Base-by-base conservation (phyloP, 192 early-diverging fungal genomes). In the Coemansia sp. region DNA sequence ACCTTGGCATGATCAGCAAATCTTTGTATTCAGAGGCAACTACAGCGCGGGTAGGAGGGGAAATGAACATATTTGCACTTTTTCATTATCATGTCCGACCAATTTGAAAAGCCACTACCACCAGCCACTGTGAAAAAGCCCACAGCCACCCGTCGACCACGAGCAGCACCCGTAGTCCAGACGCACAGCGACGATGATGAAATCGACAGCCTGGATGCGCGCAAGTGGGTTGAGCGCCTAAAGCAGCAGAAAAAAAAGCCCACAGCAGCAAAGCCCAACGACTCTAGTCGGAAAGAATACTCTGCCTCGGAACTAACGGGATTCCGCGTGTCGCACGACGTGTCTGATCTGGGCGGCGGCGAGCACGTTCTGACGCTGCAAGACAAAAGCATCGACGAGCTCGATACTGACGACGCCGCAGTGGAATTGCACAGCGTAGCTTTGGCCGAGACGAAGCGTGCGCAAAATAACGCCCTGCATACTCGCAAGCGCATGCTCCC, bases 341-440 rank as follows among this genome's bases (percentile, higher is more conserved):
- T 74, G 0, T 41, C 29, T 5, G 41, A 47, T 13, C 46, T 24
- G 42, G 24, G 61, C 71, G 33, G 88, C 2, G 84, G 79, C 2
- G 96, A 97, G 59, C 86, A 88, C 0, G 92, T 98, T 46, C 85
- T 98, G 66, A 95, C 95, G 1, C 77, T 98, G 18, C 93, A 94
- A 73, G 97, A 98, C 74, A 79, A 85, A 15, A 86, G 80, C 0
- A 93, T 98, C 24, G 76, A 75, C 36, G 81, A 83, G 51, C 76
- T 92, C 49, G 87, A 86, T 70, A 85, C 86, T 68, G 22, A 18
- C 3, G 67, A 68, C 9, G 89, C 89, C 16, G 89, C 84, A 1
- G 91, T 96, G 75, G 89, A 94, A 54, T 81, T 98, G 38, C 86
- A 91, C 54, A 93, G 88, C 74, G 79, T 89, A 6, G 74, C 85